phyloP scores from a whole-genome alignment of 2,329 filamentous ascomycete genomes.

The Aaosphaeria arxii region DNA sequence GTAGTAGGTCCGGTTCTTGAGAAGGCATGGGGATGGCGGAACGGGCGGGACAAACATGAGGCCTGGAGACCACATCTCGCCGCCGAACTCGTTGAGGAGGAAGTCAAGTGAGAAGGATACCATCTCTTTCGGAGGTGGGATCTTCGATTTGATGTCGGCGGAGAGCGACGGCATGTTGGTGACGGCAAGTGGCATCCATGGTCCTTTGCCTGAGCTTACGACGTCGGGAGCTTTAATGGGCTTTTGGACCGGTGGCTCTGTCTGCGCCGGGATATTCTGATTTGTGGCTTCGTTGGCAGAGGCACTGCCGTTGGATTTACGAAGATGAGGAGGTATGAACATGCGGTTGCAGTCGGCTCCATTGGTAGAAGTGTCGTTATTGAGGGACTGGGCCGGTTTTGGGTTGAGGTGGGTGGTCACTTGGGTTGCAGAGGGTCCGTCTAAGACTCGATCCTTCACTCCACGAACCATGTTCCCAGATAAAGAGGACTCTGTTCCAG shows the following conservation, averaged over 20 bases:
- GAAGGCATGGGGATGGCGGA: conserved; percentile 12
- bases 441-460: too few species aligned
- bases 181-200: conserved; percentile 39
- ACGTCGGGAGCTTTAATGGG: conserved; percentile 13
- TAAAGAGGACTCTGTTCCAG: too few species aligned
- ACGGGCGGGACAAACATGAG: conserved; percentile 33
- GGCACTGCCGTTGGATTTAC: background rate
- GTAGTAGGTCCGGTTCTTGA: conserved; percentile 41
- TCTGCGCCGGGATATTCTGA: background rate
- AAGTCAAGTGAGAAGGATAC: conserved; percentile 39
- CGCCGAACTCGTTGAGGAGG: conserved; percentile 35
- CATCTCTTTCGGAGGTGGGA: conserved; percentile 19
- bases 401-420: too few species aligned
- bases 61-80: conserved; percentile 40
- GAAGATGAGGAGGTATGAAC: conserved; percentile 16
- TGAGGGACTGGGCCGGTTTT: too few species aligned
- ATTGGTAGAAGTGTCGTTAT: background rate
- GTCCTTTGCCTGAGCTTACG: background rate
- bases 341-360: background rate
- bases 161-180: conserved; percentile 23
- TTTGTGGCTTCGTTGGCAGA: background rate
- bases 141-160: conserved; percentile 3
- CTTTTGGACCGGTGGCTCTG: conserved; percentile 5
- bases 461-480: too few species aligned
- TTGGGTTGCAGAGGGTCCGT: too few species aligned